Evolutionary conservation across 768 basidiomycete genomes (phyloP).

Genomic region (Pisolithus marmoratus): DNA sequence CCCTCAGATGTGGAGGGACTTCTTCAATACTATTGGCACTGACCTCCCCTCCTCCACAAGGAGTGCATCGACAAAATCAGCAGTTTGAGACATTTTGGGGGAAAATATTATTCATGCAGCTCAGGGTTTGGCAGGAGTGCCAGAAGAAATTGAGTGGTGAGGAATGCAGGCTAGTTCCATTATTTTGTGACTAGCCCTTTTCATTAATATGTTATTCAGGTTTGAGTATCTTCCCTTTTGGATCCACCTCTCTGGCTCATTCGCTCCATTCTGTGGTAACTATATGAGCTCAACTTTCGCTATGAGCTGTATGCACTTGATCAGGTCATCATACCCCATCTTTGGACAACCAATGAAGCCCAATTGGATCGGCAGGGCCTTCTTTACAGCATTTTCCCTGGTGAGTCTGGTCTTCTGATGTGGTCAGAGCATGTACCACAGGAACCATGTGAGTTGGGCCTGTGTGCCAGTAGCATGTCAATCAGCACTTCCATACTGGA

Average conservation of each 20-base stretch:
- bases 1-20: no score
- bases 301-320: constrained; percentile 11
- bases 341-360: constrained; percentile 4
- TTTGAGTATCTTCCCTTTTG: neutral
- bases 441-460: neutral
- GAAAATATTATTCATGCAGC: neutral
- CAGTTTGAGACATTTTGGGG: neutral
- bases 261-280: neutral
- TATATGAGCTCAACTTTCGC: neutral
- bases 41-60: neutral
- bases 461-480: neutral
- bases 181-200: neutral
- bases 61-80: neutral
- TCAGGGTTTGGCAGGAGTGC: neutral
- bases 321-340: neutral
- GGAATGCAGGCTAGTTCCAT: neutral
- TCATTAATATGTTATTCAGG: neutral
- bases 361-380: neutral
- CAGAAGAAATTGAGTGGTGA: neutral
- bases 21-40: neutral
- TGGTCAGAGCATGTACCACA: neutral
- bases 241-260: neutral
- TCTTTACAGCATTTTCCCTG: constrained; percentile 3
- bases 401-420: constrained; percentile 1
- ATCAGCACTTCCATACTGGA: neutral